phyloP scores from a whole-genome alignment of 2,329 filamentous ascomycete species.

The Fusarium subtropicale region DNA sequence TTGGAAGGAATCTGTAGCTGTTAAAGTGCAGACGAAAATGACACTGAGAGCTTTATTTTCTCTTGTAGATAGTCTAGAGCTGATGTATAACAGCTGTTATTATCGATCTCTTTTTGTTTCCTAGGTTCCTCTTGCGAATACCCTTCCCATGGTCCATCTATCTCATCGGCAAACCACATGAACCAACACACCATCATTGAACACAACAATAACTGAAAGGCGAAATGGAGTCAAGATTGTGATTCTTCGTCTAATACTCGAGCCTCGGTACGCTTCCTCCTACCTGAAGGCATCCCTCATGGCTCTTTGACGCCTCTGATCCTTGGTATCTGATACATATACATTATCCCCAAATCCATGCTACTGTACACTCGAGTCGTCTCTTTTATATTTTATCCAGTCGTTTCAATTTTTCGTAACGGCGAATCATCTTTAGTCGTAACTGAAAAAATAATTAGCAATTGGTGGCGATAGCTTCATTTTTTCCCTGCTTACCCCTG shows the following conservation, averaged over 20 bases:
- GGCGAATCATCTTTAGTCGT: constrained; percentile 31
- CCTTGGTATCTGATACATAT: constrained; percentile 47
- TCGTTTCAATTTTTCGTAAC: constrained; percentile 14
- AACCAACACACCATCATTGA: background rate
- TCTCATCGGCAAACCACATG: background rate
- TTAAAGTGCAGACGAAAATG: background rate
- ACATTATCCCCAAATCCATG: constrained; percentile 41
- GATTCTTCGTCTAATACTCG: constrained; percentile 41
- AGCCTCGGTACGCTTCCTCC: constrained; percentile 15
- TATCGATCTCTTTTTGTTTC: background rate
- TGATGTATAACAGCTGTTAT: background rate
- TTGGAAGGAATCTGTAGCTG: background rate
- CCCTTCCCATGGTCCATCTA: background rate
- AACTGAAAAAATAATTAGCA: constrained; percentile 28
- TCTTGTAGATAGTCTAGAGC: background rate
- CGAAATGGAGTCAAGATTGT: constrained; percentile 35
- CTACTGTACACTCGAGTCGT: constrained; percentile 44
- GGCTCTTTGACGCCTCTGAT: constrained; percentile 25
- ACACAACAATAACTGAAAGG: background rate
- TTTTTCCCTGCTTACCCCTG: constrained; percentile 69
- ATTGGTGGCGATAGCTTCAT: background rate
- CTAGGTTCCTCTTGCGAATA: background rate
- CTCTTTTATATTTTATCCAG: constrained; percentile 21
- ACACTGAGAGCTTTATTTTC: background rate
- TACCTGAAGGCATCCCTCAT: constrained; percentile 10